Evolutionary conservation across 2,329 filamentous ascomycete species (phyloP).

Genomic region (Byssoonygena ceratinophila): DNA sequence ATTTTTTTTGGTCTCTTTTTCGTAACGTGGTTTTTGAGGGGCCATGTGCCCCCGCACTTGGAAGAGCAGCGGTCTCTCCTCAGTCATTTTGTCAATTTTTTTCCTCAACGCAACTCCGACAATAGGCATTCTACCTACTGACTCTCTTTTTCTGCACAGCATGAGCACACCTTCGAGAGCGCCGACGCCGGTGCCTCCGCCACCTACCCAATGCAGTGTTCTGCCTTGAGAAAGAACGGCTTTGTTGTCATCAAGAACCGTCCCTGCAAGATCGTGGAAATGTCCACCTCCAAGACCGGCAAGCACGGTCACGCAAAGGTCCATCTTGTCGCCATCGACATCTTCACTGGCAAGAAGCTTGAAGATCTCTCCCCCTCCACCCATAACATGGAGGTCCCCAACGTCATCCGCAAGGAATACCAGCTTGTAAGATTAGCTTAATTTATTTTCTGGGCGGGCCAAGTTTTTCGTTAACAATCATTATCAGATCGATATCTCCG

Average conservation of each 20-base stretch:
- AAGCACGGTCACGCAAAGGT: constrained; percentile 99
- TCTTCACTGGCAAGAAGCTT: constrained; percentile 99
- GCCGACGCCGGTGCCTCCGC: constrained; percentile 90
- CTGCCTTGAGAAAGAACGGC: constrained; percentile 98
- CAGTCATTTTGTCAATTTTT: background rate
- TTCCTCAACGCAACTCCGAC: background rate
- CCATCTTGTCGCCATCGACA: constrained; percentile 93
- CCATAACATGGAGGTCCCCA: constrained; percentile 77
- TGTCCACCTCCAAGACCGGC: constrained; percentile 99
- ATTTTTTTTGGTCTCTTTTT: no score
- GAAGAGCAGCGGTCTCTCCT: background rate
- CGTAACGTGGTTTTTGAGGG: background rate
- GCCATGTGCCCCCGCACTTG: constrained; percentile 5
- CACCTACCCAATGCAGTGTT: constrained; percentile 98
- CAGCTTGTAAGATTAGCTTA: constrained; percentile 62
- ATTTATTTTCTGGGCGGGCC: background rate
- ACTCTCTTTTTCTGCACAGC: constrained; percentile 36
- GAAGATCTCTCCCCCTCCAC: constrained; percentile 98
- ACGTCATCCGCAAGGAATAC: constrained; percentile 82
- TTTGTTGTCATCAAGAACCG: constrained; percentile 97
- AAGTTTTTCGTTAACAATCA: background rate
- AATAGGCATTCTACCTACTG: constrained; percentile 1
- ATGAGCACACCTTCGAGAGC: constrained; percentile 75
- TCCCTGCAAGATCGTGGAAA: constrained; percentile 99
- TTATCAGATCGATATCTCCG: constrained; percentile 72